phyloP scores from a whole-genome alignment of 352 stramenopile genomes.

The Phytophthora podocarpi region DNA sequence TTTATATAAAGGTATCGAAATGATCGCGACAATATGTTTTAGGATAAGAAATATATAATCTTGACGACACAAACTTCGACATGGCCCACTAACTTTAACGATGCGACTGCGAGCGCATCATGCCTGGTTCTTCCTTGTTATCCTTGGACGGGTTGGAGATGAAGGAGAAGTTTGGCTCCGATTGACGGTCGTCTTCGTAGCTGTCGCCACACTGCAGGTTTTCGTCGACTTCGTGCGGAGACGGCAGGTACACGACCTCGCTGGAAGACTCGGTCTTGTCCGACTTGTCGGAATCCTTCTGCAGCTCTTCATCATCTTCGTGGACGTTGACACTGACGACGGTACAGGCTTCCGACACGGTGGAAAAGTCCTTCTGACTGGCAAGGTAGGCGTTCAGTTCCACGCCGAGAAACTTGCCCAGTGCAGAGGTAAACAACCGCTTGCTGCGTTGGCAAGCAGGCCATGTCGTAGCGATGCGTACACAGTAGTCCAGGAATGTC shows the following conservation, averaged over 20 bases:
- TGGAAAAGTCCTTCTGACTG: constrained; percentile 22
- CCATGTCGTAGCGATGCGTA: constrained; percentile 47
- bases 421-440: constrained; percentile 37
- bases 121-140: not conserved
- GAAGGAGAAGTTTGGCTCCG: constrained; percentile 43
- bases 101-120: constrained; percentile 35
- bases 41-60: constrained; percentile 14
- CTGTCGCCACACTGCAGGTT: constrained; percentile 14
- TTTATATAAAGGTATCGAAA: constrained; percentile 5
- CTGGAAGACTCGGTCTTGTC: constrained; percentile 20
- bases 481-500: constrained; percentile 49
- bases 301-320: constrained; percentile 1
- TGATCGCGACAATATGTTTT: not conserved
- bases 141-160: constrained; percentile 38
- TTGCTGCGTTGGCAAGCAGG: constrained; percentile 55
- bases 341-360: constrained; percentile 8
- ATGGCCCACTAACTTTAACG: constrained; percentile 15
- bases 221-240: constrained; percentile 19
- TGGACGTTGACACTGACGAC: constrained; percentile 11
- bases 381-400: constrained; percentile 38
- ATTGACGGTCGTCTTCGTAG: constrained; percentile 32
- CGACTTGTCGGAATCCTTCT: constrained; percentile 5
- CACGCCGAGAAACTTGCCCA: constrained; percentile 65
- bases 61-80: constrained; percentile 6
- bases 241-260: constrained; percentile 20